phyloP scores from a whole-genome alignment of 108 stramenopile species.

The Cyclotella baltica region DNA sequence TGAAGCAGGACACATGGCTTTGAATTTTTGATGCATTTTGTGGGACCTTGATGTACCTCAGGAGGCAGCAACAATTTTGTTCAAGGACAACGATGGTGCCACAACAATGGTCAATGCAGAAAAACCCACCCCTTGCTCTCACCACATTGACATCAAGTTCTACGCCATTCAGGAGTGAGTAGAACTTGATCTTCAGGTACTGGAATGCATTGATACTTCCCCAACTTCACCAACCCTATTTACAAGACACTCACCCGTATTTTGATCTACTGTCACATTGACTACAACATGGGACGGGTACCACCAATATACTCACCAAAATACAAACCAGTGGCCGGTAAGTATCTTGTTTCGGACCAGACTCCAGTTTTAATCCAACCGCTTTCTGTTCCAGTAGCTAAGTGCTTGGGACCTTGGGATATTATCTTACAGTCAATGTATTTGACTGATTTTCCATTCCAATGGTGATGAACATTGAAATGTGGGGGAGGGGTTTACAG shows the following conservation, averaged over 20 bases:
- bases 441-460: not conserved
- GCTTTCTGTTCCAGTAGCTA: not conserved
- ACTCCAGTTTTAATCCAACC: not conserved
- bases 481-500: constrained; percentile 6
- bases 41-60: constrained; percentile 42
- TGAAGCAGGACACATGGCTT: constrained; percentile 30
- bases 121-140: constrained; percentile 21
- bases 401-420: not conserved
- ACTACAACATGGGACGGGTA: not conserved
- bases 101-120: constrained; percentile 22
- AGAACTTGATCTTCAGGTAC: not conserved
- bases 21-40: constrained; percentile 38
- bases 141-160: constrained; percentile 25
- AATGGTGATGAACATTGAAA: not conserved
- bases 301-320: constrained; percentile 4
- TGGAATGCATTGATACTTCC: not conserved
- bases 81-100: constrained; percentile 24
- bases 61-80: constrained; percentile 24
- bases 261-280: not conserved
- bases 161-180: not conserved
- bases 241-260: not conserved
- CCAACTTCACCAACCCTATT: not conserved
- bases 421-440: not conserved
- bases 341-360: not conserved
- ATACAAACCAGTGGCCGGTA: not conserved